Conservation (phyloP, 2,329 filamentous ascomycete genomes). For the Aspergillus sp. region DNA sequence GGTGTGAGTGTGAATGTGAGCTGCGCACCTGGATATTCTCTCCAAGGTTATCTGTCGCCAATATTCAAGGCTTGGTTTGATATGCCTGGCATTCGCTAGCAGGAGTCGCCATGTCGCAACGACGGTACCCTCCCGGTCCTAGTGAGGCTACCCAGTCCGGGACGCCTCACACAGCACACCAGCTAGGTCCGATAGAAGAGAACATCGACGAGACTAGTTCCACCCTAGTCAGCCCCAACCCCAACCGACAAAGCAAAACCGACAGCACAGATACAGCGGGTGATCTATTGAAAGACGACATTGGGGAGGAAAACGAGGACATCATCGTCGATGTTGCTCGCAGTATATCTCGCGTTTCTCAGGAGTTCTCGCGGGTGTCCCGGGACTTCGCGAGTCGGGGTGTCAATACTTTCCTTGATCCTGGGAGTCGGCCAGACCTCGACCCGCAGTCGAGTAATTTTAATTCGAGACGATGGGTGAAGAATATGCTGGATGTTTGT, state of each 20-base stretch:
- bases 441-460: constrained; percentile 38
- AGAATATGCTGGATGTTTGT: constrained; percentile 30
- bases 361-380: constrained; percentile 6
- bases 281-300: constrained; percentile 11
- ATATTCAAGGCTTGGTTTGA: too few relatives aligned
- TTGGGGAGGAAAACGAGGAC: constrained; percentile 15
- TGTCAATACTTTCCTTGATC: constrained; percentile 32
- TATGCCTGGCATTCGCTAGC: too few relatives aligned
- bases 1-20: too few relatives aligned
- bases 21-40: too few relatives aligned
- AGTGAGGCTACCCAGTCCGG: not conserved
- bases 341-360: constrained; percentile 24
- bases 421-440: constrained; percentile 29
- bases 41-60: too few relatives aligned
- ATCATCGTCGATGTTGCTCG: constrained; percentile 25
- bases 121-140: not conserved
- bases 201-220: not conserved
- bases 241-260: constrained; percentile 15
- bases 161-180: not conserved
- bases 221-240: not conserved
- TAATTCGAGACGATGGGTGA: constrained; percentile 40
- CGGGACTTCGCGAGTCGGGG: constrained; percentile 5
- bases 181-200: too few relatives aligned
- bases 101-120: too few relatives aligned
- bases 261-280: not conserved